Evolutionary conservation across 2,329 filamentous ascomycete genomes (phyloP).

Genomic region (Daldinia sp.): DNA sequence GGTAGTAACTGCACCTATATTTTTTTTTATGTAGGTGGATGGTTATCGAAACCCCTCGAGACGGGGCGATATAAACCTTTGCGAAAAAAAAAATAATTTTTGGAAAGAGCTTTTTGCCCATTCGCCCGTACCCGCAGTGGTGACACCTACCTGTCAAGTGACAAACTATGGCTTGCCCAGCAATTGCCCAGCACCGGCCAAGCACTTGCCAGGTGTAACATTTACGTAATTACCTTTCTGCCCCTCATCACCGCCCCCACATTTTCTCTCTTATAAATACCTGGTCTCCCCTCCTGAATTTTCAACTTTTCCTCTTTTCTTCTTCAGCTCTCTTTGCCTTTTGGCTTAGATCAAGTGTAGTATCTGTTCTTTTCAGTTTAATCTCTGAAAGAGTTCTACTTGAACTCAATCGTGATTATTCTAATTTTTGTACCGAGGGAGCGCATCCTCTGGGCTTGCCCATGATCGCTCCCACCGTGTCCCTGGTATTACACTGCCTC

Average conservation of each 20-base stretch:
- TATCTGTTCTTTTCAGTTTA: conserved; percentile 98
- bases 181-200: neutral
- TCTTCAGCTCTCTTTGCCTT: conserved; percentile 53
- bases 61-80: conserved; percentile 27
- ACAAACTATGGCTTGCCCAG: neutral
- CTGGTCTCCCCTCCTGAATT: conserved; percentile 6
- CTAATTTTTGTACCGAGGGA: conserved; percentile 69
- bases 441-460: conserved; percentile 76
- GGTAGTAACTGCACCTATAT: neutral
- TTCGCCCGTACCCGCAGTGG: conserved; percentile 14
- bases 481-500: conserved; percentile 80
- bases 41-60: conserved; percentile 10
- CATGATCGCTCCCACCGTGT: conserved; percentile 74
- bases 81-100: conserved; percentile 31
- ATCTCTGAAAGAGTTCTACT: conserved; percentile 85
- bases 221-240: conserved; percentile 30
- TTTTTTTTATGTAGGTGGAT: neutral
- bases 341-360: conserved; percentile 57
- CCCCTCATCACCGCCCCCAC: conserved; percentile 41
- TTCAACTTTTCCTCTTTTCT: conserved; percentile 39
- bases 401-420: conserved; percentile 80
- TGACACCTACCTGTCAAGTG: conserved; percentile 25
- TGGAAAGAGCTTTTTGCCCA: conserved; percentile 27
- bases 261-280: conserved; percentile 35
- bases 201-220: neutral